Evolutionary conservation across 1,139 yeast species (phyloP), one percentile per base, ranked within the genome.

Genomic region (Saccharomycopsis hybrid): DNA sequence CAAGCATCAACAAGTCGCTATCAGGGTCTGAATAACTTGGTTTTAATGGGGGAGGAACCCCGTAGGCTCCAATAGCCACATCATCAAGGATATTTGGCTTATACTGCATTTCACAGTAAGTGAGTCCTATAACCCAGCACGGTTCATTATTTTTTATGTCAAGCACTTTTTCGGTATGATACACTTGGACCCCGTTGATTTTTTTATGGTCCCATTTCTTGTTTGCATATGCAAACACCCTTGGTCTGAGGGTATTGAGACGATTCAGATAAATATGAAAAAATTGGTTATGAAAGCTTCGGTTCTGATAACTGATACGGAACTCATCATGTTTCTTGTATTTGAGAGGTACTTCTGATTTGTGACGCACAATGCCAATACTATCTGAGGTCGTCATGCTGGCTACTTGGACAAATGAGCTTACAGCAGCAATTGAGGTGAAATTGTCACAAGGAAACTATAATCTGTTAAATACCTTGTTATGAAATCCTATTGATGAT

Each of bases 91-190:
- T 83, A 61, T 89, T 85, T 8, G 96, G 88, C 62, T 92, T 92
- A 61, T 80, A 79, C 60, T 79, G 81, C 80, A 88, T 76, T 54
- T 90, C 96, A 59, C 88, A 77, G 60, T 85, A 89, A 0, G 90
- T 73, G 0, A 97, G 87, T 2, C 98, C 99, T 36, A 85, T 74
- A n/a, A 88, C 82, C 95, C 95, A 92, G 55, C 89, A 79, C 32
- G 89, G 77, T 57, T 79, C 75, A 49, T 83, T 80, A 44, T 80
- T 78, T 31, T 73, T 71, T 4, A 90, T 81, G 62, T 90, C 96
- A 55, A 92, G 69, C 8, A 89, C 89, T 66, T 86, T 88, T 13
- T 78, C 78, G 31, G 75, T 76, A 46, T 65, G 65, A 27, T 55
- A 56, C 1, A 69, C 73, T 2, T 60, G 54, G 2, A 55, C 56